Evolutionary conservation across 768 basidiomycete species (phyloP), one percentile per base, ranked within the genome.

Genomic region (Macrolepiota fuliginosa): DNA sequence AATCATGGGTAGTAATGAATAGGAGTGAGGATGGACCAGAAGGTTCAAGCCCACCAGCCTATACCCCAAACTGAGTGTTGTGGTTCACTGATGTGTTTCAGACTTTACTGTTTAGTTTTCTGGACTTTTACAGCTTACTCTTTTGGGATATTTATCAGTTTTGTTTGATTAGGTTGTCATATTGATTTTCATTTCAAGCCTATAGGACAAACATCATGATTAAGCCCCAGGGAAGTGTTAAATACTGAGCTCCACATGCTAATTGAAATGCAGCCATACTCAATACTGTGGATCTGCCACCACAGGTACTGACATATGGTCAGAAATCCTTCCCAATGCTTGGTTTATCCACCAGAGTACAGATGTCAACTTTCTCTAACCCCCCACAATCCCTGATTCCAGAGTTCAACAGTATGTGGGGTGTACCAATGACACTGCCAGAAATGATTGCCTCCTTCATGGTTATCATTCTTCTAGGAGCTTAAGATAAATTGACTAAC

Each of bases 381-480:
- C 65, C 64, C 1, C 45, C 27, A 6, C 32, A 27, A 32, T 65
- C 40, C 4, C 68, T 66, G 17, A 72, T 67, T 13, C 71, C 71
- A 12, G 71, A 70, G 4, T 68, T 63, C 25, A 65, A 54, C 10
- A 69, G 62, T 24, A 72, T 62, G 22, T 70, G 69, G 0, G 67
- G 60, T 17, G 69, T 64, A 24, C 68, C 67, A 19, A 68, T 60
- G 1, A 63, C 54, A 0, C 71, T 68, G 4, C 66, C 69, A 2
- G 63, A 66, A 12, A 1, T 2, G 3, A 47, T 47, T 4, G 22
- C 46, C 47, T 27, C 47, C 24, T 25, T 49, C 12, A 1, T 47
- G 5, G 6, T 17, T n/a, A 45, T 45, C 17, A 5, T 22, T 45
- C 42, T 17, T 7, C 5, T 2, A 2, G 5, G 42, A 22, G 10